These are phyloP conservation scores for Berberis thunbergii DNA, from an alignment of 164 flowering plant genomes.

Conservation along the genomic window DNA sequence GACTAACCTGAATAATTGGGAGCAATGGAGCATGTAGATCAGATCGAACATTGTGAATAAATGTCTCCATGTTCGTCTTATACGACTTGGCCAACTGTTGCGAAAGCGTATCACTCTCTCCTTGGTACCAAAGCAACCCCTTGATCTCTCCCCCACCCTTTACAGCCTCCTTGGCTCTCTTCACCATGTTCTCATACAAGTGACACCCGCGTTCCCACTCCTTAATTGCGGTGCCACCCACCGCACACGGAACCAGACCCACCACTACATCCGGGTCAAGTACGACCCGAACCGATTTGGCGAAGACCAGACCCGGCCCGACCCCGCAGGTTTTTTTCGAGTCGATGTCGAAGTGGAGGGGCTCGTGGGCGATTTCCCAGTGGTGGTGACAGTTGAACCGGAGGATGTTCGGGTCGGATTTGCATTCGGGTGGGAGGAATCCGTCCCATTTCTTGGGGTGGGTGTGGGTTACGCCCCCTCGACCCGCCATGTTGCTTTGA, in stretches of 20 bases:
- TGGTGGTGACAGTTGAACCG: conserved; percentile 51
- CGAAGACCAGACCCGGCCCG: conserved; percentile 85
- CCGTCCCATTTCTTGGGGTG: conserved; percentile 25
- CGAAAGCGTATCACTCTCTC: conserved; percentile 27
- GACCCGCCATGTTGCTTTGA: conserved; percentile 70
- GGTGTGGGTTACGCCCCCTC: conserved; percentile 34
- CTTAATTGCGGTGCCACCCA: conserved; percentile 77
- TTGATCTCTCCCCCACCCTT: conserved; percentile 42
- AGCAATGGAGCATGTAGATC: conserved; percentile 57
- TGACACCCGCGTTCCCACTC: conserved; percentile 75
- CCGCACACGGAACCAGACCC: conserved; percentile 68
- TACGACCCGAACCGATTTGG: conserved; percentile 30
- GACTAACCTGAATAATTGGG: conserved; percentile 58
- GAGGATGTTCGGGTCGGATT: conserved; percentile 31
- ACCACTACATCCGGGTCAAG: conserved; percentile 4
- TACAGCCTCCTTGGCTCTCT: conserved; percentile 44
- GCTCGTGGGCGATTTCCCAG: conserved; percentile 72
- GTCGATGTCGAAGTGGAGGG: conserved; percentile 84
- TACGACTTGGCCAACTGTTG: conserved; percentile 45
- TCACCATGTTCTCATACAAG: conserved; percentile 66
- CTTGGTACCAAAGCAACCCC: conserved; percentile 71
- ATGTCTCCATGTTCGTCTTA: conserved; percentile 46
- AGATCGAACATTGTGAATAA: conserved; percentile 42
- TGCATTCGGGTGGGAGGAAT: conserved; percentile 26
- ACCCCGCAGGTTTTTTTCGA: conserved; percentile 61